phyloP scores from a whole-genome alignment of 371 early-diverging fungal species.

The Actinomucor elegans region DNA sequence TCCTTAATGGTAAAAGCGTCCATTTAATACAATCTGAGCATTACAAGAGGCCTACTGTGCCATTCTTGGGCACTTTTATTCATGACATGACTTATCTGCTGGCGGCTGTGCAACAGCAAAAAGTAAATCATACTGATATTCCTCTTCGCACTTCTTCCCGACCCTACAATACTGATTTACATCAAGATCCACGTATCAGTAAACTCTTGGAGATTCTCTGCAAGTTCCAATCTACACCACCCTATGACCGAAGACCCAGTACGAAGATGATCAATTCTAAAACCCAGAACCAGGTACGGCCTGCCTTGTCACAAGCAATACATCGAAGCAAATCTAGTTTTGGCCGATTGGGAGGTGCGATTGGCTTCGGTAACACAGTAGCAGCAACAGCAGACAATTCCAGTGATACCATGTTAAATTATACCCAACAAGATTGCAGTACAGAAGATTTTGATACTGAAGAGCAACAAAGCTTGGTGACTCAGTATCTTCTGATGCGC shows the following conservation, averaged over 20 bases:
- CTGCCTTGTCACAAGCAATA: constrained; percentile 53
- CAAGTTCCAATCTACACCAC: constrained; percentile 61
- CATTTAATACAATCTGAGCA: constrained; percentile 44
- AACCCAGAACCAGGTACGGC: constrained; percentile 43
- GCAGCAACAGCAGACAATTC: background rate
- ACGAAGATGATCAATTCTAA: constrained; percentile 1
- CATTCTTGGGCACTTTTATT: constrained; percentile 78
- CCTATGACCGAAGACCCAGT: constrained; percentile 44
- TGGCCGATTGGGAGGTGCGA: constrained; percentile 43
- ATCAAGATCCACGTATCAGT: constrained; percentile 53
- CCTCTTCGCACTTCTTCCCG: constrained; percentile 1
- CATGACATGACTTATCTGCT: constrained; percentile 79
- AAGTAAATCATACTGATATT: constrained; percentile 36
- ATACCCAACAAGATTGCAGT: background rate
- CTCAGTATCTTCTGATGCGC: constrained; percentile 68
- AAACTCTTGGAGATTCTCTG: constrained; percentile 51
- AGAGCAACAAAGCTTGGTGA: constrained; percentile 52
- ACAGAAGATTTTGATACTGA: constrained; percentile 27
- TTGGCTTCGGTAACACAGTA: constrained; percentile 18
- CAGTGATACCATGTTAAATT: background rate
- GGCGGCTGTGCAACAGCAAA: constrained; percentile 48
- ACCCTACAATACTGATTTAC: constrained; percentile 16
- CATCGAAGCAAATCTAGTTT: constrained; percentile 54
- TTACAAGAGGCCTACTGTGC: constrained; percentile 63
- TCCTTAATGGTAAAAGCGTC: constrained; percentile 41